Base-by-base conservation (phyloP, 441 rosid species). In the Bocquillonia castaneifolia region DNA sequence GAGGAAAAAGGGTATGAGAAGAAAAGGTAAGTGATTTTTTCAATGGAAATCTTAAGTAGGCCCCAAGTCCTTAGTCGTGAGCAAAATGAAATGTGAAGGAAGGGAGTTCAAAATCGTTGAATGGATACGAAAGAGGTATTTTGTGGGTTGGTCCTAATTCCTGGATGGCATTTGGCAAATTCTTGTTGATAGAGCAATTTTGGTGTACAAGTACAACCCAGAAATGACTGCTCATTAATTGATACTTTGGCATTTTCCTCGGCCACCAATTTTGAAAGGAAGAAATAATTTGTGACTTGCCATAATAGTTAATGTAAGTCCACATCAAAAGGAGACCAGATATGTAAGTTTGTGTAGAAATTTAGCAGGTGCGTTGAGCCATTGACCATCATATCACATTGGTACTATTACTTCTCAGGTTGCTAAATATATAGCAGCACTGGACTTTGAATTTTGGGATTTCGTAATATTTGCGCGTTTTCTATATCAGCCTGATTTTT, bases 181-280 rank as follows among this genome's bases (percentile, higher is more conserved):
- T 23, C 32, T 60, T 40, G 17, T 13, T 39, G 34, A 59, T 12
- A 10, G 22, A 23, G 9, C 40, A 60, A 20, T 10, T 62, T 62
- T 28, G 31, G 52, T 42, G 37, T 18, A 18, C 9, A 5, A 5
- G 47, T 42, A 14, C 5, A 28, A 26, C 15, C 39, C 7, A 44
- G 10, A 29, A 23, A 18, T 47, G 55, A 45, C 20, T 63, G 55
- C 10, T 7, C 20, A 10, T 29, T 45, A n/a, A 63, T 25, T 29
- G 10, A 47, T 15, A 63, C 0, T 53, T 37, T 52, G 61, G 69
- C 69, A 66, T 66, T 53, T 66, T 42, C 12, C 28, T 7, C 28
- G 64, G 47, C 67, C 45, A 56, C 73, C 76, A 71, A 37, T 48
- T 44, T 69, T 63, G 73, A 73, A 65, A 25, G 4, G 59, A 8